phyloP scores from a whole-genome alignment of 768 basidiomycete species.

The Gymnopilus junonius region DNA sequence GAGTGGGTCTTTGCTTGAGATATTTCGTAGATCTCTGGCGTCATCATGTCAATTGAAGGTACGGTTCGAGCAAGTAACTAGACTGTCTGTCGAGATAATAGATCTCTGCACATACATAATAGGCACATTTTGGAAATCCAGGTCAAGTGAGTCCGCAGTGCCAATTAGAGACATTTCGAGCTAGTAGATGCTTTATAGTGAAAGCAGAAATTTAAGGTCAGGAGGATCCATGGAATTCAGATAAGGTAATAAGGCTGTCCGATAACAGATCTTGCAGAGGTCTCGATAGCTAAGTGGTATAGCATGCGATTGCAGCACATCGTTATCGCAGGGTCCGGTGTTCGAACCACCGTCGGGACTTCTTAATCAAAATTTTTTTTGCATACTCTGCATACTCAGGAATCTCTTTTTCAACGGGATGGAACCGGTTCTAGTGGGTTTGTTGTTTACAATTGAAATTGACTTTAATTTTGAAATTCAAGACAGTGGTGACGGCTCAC shows the following conservation, averaged over 20 bases:
- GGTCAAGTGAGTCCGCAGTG: conserved; percentile 22
- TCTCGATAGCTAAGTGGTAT: conserved; percentile 17
- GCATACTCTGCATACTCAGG: too few species aligned
- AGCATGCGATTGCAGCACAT: conserved; percentile 13
- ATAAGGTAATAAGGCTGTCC: too few species aligned
- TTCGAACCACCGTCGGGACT: conserved; percentile 11
- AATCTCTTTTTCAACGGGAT: background rate
- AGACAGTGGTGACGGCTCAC: too few species aligned
- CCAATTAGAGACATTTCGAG: conserved; percentile 24
- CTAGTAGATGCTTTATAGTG: too few species aligned
- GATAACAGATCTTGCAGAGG: too few species aligned
- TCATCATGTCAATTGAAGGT: background rate
- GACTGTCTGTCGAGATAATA: background rate
- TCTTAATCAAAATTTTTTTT: background rate
- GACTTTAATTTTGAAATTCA: background rate
- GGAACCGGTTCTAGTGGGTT: too few species aligned
- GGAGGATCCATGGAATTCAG: too few species aligned
- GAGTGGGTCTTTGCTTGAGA: conserved; percentile 39
- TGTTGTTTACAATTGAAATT: too few species aligned
- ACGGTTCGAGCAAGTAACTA: background rate
- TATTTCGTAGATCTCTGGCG: conserved; percentile 48
- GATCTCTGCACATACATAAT: conserved; percentile 35
- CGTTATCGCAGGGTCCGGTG: conserved; percentile 14
- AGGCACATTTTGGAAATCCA: conserved; percentile 39
- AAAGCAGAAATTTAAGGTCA: too few species aligned